Evolutionary conservation across 345 rosid genomes (phyloP).

Genomic region (Syzygium oleosum): DNA sequence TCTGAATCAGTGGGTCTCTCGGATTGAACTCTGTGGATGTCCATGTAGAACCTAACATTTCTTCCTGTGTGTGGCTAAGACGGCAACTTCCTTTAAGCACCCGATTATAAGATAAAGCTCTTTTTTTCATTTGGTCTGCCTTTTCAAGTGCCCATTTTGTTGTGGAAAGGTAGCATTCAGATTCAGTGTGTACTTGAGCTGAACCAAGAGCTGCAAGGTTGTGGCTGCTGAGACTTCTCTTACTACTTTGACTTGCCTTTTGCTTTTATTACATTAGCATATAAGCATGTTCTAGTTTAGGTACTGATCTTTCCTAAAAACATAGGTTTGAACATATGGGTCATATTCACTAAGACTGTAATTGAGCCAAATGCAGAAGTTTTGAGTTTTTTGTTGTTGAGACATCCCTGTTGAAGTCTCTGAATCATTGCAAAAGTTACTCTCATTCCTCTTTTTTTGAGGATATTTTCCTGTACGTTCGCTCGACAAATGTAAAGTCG

Average conservation of each 20-base stretch:
- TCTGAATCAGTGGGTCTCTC: background rate
- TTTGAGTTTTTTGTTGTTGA: background rate
- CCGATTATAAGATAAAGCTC: background rate
- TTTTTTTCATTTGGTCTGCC: background rate
- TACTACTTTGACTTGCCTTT: background rate
- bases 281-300: background rate
- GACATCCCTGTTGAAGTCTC: background rate
- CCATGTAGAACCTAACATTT: background rate
- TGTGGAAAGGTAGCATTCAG: too few relatives aligned
- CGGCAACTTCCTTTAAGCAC: background rate
- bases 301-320: background rate
- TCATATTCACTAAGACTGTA: fast-evolving
- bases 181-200: too few relatives aligned
- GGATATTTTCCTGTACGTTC: background rate
- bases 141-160: background rate
- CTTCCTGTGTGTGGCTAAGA: background rate
- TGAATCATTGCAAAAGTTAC: background rate
- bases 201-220: too few relatives aligned
- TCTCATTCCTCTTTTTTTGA: background rate
- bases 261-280: background rate
- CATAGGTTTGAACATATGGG: background rate
- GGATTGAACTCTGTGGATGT: background rate
- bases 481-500: background rate
- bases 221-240: background rate
- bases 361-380: background rate